These are phyloP conservation scores for Ascochyta pisi DNA, from an alignment of 2,329 filamentous ascomycete species.

Conservation along the genomic window DNA sequence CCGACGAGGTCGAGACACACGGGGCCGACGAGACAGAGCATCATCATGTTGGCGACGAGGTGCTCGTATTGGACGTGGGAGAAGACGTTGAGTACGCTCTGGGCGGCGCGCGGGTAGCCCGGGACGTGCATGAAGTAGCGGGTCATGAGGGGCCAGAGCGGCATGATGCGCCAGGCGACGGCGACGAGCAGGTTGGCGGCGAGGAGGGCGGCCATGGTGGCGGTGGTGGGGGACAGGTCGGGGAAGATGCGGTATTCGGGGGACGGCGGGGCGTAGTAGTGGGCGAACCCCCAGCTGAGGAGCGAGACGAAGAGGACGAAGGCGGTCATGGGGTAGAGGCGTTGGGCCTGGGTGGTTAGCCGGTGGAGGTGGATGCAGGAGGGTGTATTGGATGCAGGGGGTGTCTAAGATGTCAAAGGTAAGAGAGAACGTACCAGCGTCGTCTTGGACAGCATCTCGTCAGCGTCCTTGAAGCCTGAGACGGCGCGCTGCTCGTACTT, in stretches of 20 bases:
- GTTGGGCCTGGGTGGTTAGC: conserved; percentile 33
- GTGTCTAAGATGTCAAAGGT: not conserved
- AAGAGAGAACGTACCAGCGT: conserved; percentile 34
- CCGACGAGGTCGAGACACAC: conserved; percentile 45
- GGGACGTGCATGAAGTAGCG: conserved; percentile 58
- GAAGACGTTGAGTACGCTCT: conserved; percentile 70
- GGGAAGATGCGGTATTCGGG: conserved; percentile 43
- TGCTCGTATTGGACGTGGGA: conserved; percentile 71
- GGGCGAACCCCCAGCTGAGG: conserved; percentile 35
- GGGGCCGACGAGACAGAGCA: conserved; percentile 71
- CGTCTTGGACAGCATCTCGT: conserved; percentile 40
- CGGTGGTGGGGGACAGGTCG: conserved; percentile 40
- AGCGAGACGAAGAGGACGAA: conserved; percentile 40
- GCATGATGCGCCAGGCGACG: conserved; percentile 68
- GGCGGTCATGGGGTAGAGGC: conserved; percentile 46
- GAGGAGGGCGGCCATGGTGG: conserved; percentile 66
- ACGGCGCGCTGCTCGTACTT: conserved; percentile 34
- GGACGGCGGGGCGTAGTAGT: conserved; percentile 43
- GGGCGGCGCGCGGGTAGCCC: conserved; percentile 66
- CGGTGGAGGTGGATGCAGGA: not conserved
- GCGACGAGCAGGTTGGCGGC: conserved; percentile 65
- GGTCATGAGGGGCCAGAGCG: conserved; percentile 71
- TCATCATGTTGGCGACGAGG: conserved; percentile 65
- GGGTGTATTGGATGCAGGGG: not conserved
- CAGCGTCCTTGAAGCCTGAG: conserved; percentile 32